Base-by-base conservation (phyloP, 257 asterid genomes). In the Solanum clarkiae region DNA sequence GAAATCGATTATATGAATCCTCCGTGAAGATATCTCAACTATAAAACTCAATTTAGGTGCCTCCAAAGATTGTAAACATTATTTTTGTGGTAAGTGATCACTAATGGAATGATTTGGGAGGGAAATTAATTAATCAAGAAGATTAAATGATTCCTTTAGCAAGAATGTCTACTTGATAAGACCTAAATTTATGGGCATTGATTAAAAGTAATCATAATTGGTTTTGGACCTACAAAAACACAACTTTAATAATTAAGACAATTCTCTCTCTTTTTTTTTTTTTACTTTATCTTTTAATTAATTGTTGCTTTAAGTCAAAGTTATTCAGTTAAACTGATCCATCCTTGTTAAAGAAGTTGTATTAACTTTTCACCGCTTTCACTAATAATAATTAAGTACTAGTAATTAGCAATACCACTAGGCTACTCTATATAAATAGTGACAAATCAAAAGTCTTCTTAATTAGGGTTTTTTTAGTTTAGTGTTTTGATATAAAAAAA, bases 281-380 rank as follows among this genome's bases (percentile, higher is more conserved):
- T 85, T 1, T 4, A 75, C 2, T 85, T 89, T 85, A n/a, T 53
- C 81, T 90, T 88, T 86, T 86, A 68, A 84, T 40, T 85, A 42
- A 82, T 81, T 80, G 84, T 88, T 75, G 60, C 79, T 86, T 84
- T 51, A 86, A 82, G 92, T 92, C 93, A 91, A 91, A 87, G 53
- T 85, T 89, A 84, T 85, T 91, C 89, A 87, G 90, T 84, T 91
- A 90, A 92, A 91, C 88, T 85, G 75, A 80, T 47, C 88, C 77
- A 82, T 82, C 85, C 47, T 62, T 62, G 62, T 44, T 45, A 45
- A 82, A 62, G 62, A 82, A 82, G 60, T 81, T 16, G 15, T 16
- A 18, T 49, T 20, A 81, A 47, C 49, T 51, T 51, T 49, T 84
- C 62, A 57, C 36, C 18, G 55, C 62, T 74, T 75, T 45, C 32